Evolutionary conservation across 495 filamentous ascomycete species (phyloP).

Genomic region (Daldinia caldariorum): DNA sequence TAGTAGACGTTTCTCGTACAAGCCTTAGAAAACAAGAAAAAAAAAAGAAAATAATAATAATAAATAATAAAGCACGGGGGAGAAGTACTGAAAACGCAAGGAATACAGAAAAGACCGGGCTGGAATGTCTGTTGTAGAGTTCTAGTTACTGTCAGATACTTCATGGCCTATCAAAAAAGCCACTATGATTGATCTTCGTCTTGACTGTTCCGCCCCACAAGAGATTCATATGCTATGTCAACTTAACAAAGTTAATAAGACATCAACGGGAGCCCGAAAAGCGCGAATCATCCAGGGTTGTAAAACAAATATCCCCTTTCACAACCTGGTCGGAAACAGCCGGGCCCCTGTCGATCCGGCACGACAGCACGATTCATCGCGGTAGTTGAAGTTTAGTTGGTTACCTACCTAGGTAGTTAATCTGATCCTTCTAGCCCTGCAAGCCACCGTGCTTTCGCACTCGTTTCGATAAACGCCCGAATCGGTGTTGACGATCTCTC

Average conservation of each 20-base stretch:
- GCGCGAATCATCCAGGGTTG: slow-evolving; percentile 28
- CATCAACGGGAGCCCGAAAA: not conserved
- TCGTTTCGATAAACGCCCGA: slow-evolving; percentile 33
- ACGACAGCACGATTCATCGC: slow-evolving; percentile 26
- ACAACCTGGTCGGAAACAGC: slow-evolving; percentile 35
- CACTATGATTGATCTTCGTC: slow-evolving; percentile 35
- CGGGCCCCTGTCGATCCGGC: slow-evolving; percentile 18
- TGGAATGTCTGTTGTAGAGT: not conserved
- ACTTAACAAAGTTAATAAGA: not conserved
- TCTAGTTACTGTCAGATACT: not conserved
- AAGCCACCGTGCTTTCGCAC: slow-evolving; percentile 5
- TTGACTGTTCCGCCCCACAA: slow-evolving; percentile 30
- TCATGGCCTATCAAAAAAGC: not conserved
- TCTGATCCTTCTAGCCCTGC: not conserved
- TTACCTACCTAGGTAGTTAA: too few species aligned
- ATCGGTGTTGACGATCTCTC: not conserved
- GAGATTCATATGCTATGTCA: not conserved
- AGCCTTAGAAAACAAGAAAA: not conserved
- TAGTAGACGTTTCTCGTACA: not conserved
- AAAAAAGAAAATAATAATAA: too few species aligned
- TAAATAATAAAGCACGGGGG: too few species aligned
- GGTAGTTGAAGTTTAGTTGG: slow-evolving; percentile 24
- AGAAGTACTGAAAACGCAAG: slow-evolving; percentile 17
- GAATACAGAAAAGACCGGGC: too few species aligned
- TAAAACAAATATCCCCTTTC: slow-evolving; percentile 30